Percentiles rank a stretch among this genome's conserved stretches.
Conservation (phyloP, 495 filamentous ascomycete genomes). For the Friedmanniomyces simplex region DNA sequence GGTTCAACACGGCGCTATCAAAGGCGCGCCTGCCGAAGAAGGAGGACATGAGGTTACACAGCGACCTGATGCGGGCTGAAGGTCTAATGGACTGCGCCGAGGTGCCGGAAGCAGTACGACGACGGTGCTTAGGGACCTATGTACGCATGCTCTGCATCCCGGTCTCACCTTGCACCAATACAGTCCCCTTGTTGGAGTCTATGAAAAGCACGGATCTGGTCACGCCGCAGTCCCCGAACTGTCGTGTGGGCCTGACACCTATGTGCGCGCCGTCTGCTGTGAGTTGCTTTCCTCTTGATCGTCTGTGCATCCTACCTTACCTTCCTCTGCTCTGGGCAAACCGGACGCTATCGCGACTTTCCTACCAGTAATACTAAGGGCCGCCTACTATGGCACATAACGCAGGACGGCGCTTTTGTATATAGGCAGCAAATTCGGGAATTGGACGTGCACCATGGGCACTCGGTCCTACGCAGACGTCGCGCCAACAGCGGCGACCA, state of each 20-base stretch:
- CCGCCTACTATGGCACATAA: not conserved
- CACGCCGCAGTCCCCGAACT: not conserved
- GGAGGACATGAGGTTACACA: not conserved
- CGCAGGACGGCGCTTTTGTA: not conserved
- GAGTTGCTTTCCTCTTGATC: not conserved
- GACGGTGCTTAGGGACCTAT: not conserved
- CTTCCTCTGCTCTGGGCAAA: not conserved
- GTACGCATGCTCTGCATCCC: constrained; percentile 4
- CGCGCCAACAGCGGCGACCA: constrained; percentile 18
- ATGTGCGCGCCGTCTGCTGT: not conserved
- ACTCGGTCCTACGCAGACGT: constrained; percentile 20
- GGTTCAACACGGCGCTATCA: not conserved
- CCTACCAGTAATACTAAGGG: not conserved
- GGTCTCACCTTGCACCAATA: constrained; percentile 7
- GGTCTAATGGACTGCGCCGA: not conserved
- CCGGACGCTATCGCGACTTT: not conserved
- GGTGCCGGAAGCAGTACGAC: not conserved
- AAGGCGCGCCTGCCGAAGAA: not conserved
- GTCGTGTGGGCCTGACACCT: not conserved
- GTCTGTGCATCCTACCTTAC: not conserved
- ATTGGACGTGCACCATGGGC: constrained; percentile 8
- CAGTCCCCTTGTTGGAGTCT: not conserved
- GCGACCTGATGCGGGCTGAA: not conserved
- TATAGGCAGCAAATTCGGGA: not conserved
- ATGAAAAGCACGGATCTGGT: not conserved